These are phyloP conservation scores for Citrus sp. DNA, from an alignment of 345 rosid species.

Conservation along the genomic window DNA sequence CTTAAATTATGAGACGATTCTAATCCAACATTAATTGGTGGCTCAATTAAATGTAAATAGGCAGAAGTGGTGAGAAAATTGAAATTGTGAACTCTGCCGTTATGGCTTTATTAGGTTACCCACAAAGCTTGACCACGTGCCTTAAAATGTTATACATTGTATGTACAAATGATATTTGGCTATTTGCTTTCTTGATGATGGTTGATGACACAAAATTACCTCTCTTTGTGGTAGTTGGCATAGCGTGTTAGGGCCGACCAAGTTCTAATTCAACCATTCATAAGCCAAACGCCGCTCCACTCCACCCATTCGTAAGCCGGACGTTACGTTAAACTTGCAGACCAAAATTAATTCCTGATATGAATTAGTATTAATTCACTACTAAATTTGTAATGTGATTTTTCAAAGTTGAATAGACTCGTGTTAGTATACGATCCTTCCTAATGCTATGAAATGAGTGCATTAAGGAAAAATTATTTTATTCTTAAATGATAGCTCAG, in stretches of 20 bases:
- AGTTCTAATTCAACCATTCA: neutral
- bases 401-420: no score
- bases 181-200: neutral
- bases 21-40: no score
- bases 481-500: no score
- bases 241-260: neutral
- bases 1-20: no score
- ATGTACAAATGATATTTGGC: neutral
- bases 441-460: no score
- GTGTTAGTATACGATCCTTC: no score
- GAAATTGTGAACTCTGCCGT: neutral
- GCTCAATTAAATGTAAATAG: neutral
- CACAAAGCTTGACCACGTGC: neutral
- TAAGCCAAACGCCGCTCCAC: neutral
- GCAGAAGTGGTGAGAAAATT: neutral
- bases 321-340: neutral
- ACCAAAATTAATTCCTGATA: no score
- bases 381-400: no score
- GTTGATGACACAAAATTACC: neutral
- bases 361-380: no score
- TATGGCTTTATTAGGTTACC: neutral
- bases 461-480: no score
- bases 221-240: neutral
- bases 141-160: neutral
- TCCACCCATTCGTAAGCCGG: neutral